phyloP scores from a whole-genome alignment of 164 flowering plant species.

The Chimonanthus salicifolius region DNA sequence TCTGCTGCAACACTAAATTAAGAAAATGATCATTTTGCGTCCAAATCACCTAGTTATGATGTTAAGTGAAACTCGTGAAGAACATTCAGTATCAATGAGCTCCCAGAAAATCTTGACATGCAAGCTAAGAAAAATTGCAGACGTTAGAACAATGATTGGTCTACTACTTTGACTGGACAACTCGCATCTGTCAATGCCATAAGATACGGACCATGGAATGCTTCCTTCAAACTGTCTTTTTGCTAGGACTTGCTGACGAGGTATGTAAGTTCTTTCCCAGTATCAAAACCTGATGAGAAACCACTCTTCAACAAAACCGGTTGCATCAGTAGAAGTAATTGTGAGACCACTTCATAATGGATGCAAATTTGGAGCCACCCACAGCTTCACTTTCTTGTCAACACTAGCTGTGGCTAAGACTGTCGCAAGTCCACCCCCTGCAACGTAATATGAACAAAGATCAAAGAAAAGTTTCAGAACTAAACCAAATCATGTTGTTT shows the following conservation, averaged over 20 bases:
- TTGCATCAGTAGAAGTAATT: neutral
- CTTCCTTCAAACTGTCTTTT: neutral
- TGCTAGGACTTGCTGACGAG: neutral
- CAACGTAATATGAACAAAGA: neutral
- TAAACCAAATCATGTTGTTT: too few species aligned
- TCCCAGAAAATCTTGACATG: neutral
- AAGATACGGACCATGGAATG: neutral
- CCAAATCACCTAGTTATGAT: neutral
- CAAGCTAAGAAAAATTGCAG: too few species aligned
- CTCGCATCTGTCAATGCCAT: neutral
- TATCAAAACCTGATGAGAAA: neutral
- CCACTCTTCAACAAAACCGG: neutral
- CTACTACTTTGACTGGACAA: too few species aligned
- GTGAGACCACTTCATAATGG: conserved; percentile 12
- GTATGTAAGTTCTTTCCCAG: neutral
- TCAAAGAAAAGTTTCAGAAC: neutral
- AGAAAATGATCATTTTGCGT: neutral
- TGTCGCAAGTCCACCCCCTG: conserved; percentile 45
- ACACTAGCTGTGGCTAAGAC: conserved; percentile 70
- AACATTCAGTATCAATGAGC: neutral
- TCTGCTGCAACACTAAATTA: neutral
- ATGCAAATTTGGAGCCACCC: conserved; percentile 58
- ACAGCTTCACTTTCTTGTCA: conserved; percentile 92
- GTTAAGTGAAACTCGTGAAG: neutral
- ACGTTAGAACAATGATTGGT: too few species aligned